These are phyloP conservation scores for Quercus bicolor DNA, from an alignment of 306 rosid species.

Conservation along the genomic window DNA sequence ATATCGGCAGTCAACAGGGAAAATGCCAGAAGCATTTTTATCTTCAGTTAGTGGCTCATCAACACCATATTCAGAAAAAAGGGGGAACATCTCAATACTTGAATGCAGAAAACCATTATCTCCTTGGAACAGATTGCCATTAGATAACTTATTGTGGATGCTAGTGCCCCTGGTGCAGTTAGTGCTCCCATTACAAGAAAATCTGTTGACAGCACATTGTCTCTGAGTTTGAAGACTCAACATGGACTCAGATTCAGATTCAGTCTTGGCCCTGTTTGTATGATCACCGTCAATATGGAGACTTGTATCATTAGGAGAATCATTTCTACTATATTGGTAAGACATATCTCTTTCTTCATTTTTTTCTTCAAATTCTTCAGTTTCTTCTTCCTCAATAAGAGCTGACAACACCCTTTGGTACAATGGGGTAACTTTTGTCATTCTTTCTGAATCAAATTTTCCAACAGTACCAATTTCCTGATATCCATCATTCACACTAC, in stretches of 20 bases:
- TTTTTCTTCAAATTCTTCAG: constrained; percentile 43
- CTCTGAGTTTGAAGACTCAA: constrained; percentile 23
- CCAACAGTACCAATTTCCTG: constrained; percentile 28
- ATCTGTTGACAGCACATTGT: constrained; percentile 30
- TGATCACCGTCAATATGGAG: constrained; percentile 33
- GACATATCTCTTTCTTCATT: constrained; percentile 38
- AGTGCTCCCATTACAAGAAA: constrained; percentile 53
- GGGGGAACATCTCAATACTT: constrained; percentile 30
- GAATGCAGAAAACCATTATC: constrained; percentile 28
- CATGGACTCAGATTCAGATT: constrained; percentile 21
- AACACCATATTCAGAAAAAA: constrained; percentile 40
- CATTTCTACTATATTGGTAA: constrained; percentile 35
- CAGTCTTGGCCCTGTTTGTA: constrained; percentile 27
- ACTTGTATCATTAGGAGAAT: constrained; percentile 26
- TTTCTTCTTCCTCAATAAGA: constrained; percentile 61
- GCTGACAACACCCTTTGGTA: constrained; percentile 82
- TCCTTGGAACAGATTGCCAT: constrained; percentile 25
- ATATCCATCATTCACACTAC: constrained; percentile 35
- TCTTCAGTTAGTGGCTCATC: constrained; percentile 33
- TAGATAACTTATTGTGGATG: constrained; percentile 28
- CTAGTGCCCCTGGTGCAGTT: constrained; percentile 23
- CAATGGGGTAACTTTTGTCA: constrained; percentile 45
- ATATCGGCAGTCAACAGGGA: constrained; percentile 36
- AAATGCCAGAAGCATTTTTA: constrained; percentile 29
- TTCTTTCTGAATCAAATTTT: constrained; percentile 37